Evolutionary conservation across 352 stramenopile genomes (phyloP).

Genomic region (Pelagophyceae sp.): DNA sequence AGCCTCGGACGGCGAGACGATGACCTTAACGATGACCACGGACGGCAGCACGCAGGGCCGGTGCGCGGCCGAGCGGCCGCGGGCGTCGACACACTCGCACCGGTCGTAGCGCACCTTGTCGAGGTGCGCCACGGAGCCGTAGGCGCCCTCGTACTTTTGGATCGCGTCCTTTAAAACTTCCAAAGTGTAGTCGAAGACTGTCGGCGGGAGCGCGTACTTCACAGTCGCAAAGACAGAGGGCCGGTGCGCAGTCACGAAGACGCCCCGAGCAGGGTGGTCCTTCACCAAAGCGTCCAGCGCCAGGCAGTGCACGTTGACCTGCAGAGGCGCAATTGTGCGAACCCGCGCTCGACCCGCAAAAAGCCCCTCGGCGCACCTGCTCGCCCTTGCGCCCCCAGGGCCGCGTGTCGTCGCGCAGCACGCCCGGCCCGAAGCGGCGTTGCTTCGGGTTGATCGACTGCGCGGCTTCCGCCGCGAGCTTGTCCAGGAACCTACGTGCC

Average conservation of each 20-base stretch:
- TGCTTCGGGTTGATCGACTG: neutral
- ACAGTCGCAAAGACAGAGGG: slow-evolving; percentile 22
- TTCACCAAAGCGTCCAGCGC: slow-evolving; percentile 22
- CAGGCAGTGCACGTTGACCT: slow-evolving; percentile 14
- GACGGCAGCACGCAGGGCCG: slow-evolving; percentile 17
- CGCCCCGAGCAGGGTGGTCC: neutral
- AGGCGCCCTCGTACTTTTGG: slow-evolving; percentile 26
- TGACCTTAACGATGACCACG: slow-evolving; percentile 17
- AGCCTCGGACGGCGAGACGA: slow-evolving; percentile 22
- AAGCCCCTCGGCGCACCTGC: too few relatives aligned
- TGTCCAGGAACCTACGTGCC: slow-evolving; percentile 20
- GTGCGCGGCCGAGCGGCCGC: slow-evolving; percentile 12
- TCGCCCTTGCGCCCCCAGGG: slow-evolving; percentile 26
- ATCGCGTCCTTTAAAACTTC: slow-evolving; percentile 28
- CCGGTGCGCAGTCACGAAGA: slow-evolving; percentile 10
- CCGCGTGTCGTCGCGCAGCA: slow-evolving; percentile 20
- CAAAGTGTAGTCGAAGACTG: slow-evolving; percentile 28
- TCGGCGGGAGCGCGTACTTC: slow-evolving; percentile 20
- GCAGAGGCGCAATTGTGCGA: too few relatives aligned
- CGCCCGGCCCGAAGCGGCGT: slow-evolving; percentile 11
- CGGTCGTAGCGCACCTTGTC: slow-evolving; percentile 27
- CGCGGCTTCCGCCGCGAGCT: slow-evolving; percentile 19
- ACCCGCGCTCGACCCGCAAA: too few relatives aligned
- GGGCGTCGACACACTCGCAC: slow-evolving; percentile 29
- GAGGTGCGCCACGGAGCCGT: slow-evolving; percentile 20